phyloP scores from a whole-genome alignment of 163 green algal genomes.

The Scenedesmus sp. region DNA sequence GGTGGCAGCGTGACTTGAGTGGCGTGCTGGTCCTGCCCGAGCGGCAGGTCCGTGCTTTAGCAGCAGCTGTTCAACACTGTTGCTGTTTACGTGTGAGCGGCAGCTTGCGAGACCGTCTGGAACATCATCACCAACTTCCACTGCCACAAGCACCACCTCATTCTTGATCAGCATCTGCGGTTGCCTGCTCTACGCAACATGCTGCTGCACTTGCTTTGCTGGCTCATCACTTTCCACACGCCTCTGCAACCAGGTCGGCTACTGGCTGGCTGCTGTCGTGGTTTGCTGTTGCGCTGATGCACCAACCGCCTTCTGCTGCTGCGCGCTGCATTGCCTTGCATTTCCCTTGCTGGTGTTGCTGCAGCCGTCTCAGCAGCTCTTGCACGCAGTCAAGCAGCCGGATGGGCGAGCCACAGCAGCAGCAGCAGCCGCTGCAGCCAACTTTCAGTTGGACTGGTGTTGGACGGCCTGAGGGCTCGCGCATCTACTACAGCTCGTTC shows the following conservation, averaged over 20 bases:
- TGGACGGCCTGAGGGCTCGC: neutral
- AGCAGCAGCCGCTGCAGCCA: slow-evolving; percentile 25
- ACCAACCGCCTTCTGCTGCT: neutral
- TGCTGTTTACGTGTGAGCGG: neutral
- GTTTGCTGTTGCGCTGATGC: neutral
- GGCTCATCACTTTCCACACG: neutral
- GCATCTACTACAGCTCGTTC: slow-evolving; percentile 51
- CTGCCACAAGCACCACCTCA: neutral
- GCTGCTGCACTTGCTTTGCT: neutral
- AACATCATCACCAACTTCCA: neutral
- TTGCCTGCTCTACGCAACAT: neutral
- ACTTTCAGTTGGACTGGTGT: slow-evolving; percentile 51
- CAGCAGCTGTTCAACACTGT: neutral
- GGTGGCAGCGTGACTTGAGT: slow-evolving; percentile 5
- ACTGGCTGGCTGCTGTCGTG: neutral
- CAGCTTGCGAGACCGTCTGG: neutral
- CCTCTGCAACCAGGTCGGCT: neutral
- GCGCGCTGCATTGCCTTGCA: neutral
- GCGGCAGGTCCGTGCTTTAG: neutral
- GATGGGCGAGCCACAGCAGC: slow-evolving; percentile 2
- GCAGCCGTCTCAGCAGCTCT: neutral
- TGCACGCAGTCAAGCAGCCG: neutral
- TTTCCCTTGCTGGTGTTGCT: neutral
- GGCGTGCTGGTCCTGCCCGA: neutral
- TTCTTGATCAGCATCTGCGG: slow-evolving; percentile 6